A percentile compares a stretch with the other conserved stretches of the same genome.
These are phyloP conservation scores for Claviceps sp. DNA, from an alignment of 2,329 filamentous ascomycete genomes.

Conservation along the genomic window DNA sequence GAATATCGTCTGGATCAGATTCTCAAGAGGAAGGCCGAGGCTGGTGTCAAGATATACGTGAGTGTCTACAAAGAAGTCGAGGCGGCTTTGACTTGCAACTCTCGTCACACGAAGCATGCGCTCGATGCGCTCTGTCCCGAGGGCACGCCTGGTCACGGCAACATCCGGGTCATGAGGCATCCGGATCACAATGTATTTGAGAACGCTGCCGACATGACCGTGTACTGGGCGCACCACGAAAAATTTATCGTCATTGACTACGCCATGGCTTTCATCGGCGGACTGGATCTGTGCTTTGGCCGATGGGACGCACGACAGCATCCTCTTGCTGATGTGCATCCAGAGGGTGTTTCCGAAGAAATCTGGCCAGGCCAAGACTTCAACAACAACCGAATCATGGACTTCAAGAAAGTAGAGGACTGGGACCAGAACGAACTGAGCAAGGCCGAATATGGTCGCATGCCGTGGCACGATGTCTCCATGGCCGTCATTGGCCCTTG, in stretches of 20 bases:
- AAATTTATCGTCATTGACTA: constrained; percentile 97
- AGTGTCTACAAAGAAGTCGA: constrained; percentile 84
- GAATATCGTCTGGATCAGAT: constrained; percentile 79
- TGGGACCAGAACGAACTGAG: constrained; percentile 90
- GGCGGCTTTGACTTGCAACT: constrained; percentile 80
- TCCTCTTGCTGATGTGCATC: constrained; percentile 74
- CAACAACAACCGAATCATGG: constrained; percentile 94
- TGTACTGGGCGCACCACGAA: constrained; percentile 97
- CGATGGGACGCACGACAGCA: constrained; percentile 87
- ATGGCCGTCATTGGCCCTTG: constrained; percentile 85
- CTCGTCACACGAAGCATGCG: constrained; percentile 80
- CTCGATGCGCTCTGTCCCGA: constrained; percentile 68
- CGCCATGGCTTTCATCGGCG: constrained; percentile 79
- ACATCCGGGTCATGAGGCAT: constrained; percentile 81
- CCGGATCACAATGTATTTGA: constrained; percentile 93
- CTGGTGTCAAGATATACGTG: constrained; percentile 87
- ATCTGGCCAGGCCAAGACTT: constrained; percentile 94
- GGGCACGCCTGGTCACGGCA: constrained; percentile 69
- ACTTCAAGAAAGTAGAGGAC: constrained; percentile 80
- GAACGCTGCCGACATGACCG: constrained; percentile 88
- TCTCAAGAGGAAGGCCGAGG: constrained; percentile 78
- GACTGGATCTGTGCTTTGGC: constrained; percentile 88
- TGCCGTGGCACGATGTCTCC: constrained; percentile 96
- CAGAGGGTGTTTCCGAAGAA: constrained; percentile 66
- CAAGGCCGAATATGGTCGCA: constrained; percentile 82